A percentile compares a stretch with the other conserved stretches of the same genome.
phyloP scores from a whole-genome alignment of 257 asterid genomes.

The Rauvolfia tetraphylla region DNA sequence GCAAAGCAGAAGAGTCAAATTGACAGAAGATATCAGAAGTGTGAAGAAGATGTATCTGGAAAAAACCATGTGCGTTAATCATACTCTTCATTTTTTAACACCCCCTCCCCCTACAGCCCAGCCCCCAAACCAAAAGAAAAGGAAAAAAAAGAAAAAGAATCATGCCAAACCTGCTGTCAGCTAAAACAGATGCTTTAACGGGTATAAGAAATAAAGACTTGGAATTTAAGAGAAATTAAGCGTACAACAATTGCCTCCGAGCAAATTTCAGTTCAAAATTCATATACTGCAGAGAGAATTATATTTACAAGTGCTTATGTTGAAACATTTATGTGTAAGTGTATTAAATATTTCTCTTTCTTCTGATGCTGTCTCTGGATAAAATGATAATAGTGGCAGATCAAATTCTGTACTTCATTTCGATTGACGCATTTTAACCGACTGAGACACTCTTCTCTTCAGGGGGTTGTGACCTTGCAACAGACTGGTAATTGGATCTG shows the following conservation, averaged over 20 bases:
- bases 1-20: background rate
- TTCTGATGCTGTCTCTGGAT: background rate
- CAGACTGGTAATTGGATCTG: conserved; percentile 57
- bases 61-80: background rate
- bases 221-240: background rate
- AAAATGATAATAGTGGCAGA: background rate
- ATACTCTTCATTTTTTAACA: background rate
- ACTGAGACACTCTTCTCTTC: conserved; percentile 37
- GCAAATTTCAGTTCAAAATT: conserved; percentile 3
- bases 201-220: background rate
- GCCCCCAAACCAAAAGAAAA: background rate
- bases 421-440: conserved; percentile 2
- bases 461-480: conserved; percentile 38
- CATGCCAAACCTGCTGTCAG: background rate
- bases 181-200: background rate
- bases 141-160: background rate
- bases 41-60: background rate
- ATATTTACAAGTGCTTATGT: background rate
- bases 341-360: background rate
- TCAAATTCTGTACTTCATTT: background rate
- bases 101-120: no score
- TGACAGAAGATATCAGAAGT: background rate
- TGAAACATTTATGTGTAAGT: conserved; percentile 2
- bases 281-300: background rate
- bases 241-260: background rate